A percentile compares a stretch with the other conserved stretches of the same genome.
Conservation (phyloP, 2,329 filamentous ascomycete species). For the Pezicula radicicola region DNA sequence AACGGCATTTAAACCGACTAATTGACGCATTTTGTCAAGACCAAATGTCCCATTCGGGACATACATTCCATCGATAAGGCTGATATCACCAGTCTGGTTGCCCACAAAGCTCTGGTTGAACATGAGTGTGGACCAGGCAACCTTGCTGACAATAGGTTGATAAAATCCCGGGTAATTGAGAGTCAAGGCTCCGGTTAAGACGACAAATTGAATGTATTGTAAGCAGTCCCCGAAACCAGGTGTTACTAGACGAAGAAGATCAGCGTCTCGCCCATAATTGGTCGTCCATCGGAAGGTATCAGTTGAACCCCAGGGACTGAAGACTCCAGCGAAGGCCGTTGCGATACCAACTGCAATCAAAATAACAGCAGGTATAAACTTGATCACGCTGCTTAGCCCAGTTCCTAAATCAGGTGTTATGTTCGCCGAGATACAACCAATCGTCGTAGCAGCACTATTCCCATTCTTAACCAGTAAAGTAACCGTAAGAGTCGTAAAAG, state of each 20-base stretch:
- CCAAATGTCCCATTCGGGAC: conserved; percentile 75
- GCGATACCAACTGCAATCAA: conserved; percentile 78
- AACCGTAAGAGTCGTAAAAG: conserved; percentile 77
- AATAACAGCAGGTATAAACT: conserved; percentile 74
- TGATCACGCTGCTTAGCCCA: conserved; percentile 64
- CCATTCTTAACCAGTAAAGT: conserved; percentile 75
- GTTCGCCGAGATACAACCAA: conserved; percentile 79
- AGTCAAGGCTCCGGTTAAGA: conserved; percentile 81
- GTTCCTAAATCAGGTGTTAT: conserved; percentile 80
- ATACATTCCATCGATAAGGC: conserved; percentile 83
- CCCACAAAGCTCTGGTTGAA: conserved; percentile 90
- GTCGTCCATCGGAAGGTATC: conserved; percentile 96
- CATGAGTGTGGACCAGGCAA: conserved; percentile 84
- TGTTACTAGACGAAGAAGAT: conserved; percentile 86
- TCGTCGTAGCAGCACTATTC: conserved; percentile 55
- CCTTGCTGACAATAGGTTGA: conserved; percentile 85
- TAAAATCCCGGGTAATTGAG: conserved; percentile 92
- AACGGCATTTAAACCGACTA: conserved; percentile 73
- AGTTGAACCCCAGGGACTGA: conserved; percentile 88
- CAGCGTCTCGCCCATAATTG: conserved; percentile 92
- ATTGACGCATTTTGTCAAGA: conserved; percentile 73
- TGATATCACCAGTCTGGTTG: conserved; percentile 60
- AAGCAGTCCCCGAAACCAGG: conserved; percentile 96
- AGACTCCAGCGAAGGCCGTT: conserved; percentile 80
- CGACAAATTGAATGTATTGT: conserved; percentile 93